phyloP scores from a whole-genome alignment of 345 rosid genomes.

The Corchorus olitorius region DNA sequence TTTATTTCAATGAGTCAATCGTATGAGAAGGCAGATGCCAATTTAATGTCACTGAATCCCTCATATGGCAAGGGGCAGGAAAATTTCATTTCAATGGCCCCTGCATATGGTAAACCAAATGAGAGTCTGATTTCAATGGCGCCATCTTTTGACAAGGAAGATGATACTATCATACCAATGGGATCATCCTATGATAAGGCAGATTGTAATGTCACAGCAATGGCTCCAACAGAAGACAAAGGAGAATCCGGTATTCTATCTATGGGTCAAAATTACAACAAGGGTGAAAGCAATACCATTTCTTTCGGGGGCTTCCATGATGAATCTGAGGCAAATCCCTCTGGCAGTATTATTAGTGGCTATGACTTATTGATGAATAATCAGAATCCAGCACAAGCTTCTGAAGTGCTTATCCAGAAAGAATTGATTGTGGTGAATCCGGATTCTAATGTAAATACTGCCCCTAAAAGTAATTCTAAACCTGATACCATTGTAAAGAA shows the following conservation, averaged over 20 bases:
- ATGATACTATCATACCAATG: slow-evolving; percentile 41
- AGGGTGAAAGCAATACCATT: slow-evolving; percentile 39
- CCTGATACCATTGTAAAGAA: slow-evolving; percentile 30
- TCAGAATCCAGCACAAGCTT: slow-evolving; percentile 37
- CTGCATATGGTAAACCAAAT: slow-evolving; percentile 37
- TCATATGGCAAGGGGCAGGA: slow-evolving; percentile 35
- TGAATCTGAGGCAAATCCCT: slow-evolving; percentile 43
- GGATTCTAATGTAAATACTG: slow-evolving; percentile 29
- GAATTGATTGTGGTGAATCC: slow-evolving; percentile 31
- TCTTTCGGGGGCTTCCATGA: slow-evolving; percentile 47
- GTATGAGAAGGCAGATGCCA: slow-evolving; percentile 39
- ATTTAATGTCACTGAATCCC: slow-evolving; percentile 39
- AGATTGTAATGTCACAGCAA: slow-evolving; percentile 34
- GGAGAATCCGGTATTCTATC: slow-evolving; percentile 40
- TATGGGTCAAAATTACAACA: slow-evolving; percentile 42
- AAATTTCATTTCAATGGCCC: slow-evolving; percentile 37
- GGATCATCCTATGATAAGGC: slow-evolving; percentile 35
- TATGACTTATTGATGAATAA: slow-evolving; percentile 40
- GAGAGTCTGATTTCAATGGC: slow-evolving; percentile 39
- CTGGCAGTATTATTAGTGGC: slow-evolving; percentile 37
- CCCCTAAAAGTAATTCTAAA: slow-evolving; percentile 27
- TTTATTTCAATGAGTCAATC: slow-evolving; percentile 46
- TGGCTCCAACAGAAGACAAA: slow-evolving; percentile 36
- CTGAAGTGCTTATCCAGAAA: slow-evolving; percentile 35
- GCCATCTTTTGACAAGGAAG: slow-evolving; percentile 31